A percentile compares a stretch with the other conserved stretches of the same genome.
Evolutionary conservation across 352 stramenopile species (phyloP).

Genomic region (Globisporangium polare): DNA sequence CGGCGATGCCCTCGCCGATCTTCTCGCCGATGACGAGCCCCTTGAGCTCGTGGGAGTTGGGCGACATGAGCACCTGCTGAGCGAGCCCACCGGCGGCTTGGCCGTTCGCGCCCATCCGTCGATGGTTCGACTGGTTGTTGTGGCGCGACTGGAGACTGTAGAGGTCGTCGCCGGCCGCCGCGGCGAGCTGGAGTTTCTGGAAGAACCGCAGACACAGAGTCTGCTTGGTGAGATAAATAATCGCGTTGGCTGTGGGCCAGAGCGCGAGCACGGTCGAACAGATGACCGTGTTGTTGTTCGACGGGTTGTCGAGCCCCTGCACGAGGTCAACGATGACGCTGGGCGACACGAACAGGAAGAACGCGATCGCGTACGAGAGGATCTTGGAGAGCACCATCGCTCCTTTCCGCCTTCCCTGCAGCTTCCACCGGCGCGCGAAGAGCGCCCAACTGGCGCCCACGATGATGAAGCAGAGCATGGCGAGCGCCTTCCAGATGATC

Average conservation of each 20-base stretch:
- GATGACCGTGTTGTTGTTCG: constrained; percentile 28
- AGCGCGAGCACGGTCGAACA: constrained; percentile 58
- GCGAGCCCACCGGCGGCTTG: neutral
- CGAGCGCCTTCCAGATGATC: constrained; percentile 75
- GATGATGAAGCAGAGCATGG: constrained; percentile 47
- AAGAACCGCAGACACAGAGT: constrained; percentile 59
- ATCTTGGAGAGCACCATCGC: constrained; percentile 76
- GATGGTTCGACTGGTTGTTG: neutral
- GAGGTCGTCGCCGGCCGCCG: constrained; percentile 13
- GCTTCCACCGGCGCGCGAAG: constrained; percentile 50
- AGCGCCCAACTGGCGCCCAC: constrained; percentile 56
- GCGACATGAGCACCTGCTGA: constrained; percentile 48
- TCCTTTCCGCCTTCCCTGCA: constrained; percentile 34
- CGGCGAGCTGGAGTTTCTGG: constrained; percentile 23
- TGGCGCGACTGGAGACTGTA: constrained; percentile 25
- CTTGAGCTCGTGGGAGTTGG: constrained; percentile 68
- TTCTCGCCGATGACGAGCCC: constrained; percentile 80
- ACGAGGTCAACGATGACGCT: constrained; percentile 66
- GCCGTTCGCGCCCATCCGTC: neutral
- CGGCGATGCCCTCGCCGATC: constrained; percentile 79
- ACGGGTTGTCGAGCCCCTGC: constrained; percentile 35
- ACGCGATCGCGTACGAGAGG: constrained; percentile 71
- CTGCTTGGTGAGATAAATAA: constrained; percentile 71
- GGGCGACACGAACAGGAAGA: constrained; percentile 68
- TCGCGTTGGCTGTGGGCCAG: constrained; percentile 75